A percentile compares a stretch with the other conserved stretches of the same genome.
Conservation (phyloP, 805 yeast species). For the Metschnikowia cubensis region DNA sequence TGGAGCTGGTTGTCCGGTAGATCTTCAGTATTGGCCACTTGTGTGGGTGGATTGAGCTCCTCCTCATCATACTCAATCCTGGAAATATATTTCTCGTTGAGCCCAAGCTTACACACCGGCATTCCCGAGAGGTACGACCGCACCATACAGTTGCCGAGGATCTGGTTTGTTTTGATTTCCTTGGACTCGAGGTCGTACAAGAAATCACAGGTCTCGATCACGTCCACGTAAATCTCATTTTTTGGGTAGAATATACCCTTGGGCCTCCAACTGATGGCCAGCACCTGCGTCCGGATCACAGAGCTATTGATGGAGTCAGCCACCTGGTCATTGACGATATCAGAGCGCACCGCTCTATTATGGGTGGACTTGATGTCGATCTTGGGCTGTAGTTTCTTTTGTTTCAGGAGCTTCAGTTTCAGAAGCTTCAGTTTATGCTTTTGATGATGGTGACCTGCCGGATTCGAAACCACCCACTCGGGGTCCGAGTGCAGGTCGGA, state of each 20-base stretch:
- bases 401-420: constrained; percentile 3
- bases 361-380: constrained; percentile 32
- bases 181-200: constrained; percentile 29
- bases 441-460: too few relatives aligned
- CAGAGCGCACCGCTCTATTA: constrained; percentile 35
- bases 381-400: background rate
- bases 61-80: constrained; percentile 26
- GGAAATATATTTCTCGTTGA: constrained; percentile 37
- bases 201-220: constrained; percentile 38
- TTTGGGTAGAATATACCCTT: constrained; percentile 43
- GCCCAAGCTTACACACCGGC: constrained; percentile 41
- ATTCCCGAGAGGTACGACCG: constrained; percentile 42
- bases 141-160: constrained; percentile 33
- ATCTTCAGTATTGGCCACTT: background rate
- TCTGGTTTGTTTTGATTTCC: constrained; percentile 28
- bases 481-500: constrained; percentile 11
- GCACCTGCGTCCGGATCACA: constrained; percentile 72
- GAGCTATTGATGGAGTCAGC: constrained; percentile 51
- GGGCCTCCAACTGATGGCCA: constrained; percentile 45
- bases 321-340: constrained; percentile 24
- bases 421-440: background rate
- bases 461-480: background rate
- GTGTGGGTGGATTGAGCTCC: constrained; percentile 4
- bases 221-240: constrained; percentile 41
- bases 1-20: constrained; percentile 12